phyloP scores from a whole-genome alignment of 306 rosid species.

The Adenanthera pavonina region DNA sequence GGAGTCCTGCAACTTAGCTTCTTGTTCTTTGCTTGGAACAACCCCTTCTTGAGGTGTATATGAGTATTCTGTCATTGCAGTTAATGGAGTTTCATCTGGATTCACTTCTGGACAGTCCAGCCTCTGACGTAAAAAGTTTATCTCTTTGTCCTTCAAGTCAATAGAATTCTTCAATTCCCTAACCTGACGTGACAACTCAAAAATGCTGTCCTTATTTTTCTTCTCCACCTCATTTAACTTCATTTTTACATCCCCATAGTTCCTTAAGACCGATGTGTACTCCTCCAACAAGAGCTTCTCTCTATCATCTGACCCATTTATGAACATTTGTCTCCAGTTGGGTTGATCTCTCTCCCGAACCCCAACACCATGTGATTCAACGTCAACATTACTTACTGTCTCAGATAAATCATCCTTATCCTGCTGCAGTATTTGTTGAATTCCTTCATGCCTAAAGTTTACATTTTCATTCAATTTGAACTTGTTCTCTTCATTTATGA shows the following conservation, averaged over 20 bases:
- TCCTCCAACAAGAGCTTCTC: conserved; percentile 85
- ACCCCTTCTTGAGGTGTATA: conserved; percentile 55
- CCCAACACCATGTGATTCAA: conserved; percentile 44
- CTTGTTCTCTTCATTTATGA: conserved; percentile 34
- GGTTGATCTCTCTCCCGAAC: conserved; percentile 54
- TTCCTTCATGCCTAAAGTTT: conserved; percentile 13
- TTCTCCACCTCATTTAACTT: conserved; percentile 76
- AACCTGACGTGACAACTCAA: conserved; percentile 76
- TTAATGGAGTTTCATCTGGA: conserved; percentile 58
- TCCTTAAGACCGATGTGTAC: conserved; percentile 78
- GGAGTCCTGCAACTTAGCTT: conserved; percentile 40
- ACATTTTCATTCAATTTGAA: conserved; percentile 26
- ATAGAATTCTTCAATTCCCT: conserved; percentile 68
- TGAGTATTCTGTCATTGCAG: conserved; percentile 53
- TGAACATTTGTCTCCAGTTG: conserved; percentile 70
- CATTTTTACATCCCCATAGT: conserved; percentile 73
- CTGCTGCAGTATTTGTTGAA: conserved; percentile 39
- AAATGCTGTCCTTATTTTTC: conserved; percentile 73
- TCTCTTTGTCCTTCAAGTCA: conserved; percentile 63
- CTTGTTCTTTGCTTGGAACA: conserved; percentile 38
- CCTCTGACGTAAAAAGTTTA: conserved; percentile 61
- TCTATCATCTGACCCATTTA: conserved; percentile 82
- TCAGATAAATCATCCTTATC: conserved; percentile 50
- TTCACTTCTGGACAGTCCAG: conserved; percentile 36
- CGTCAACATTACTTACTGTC: conserved; percentile 36